A percentile compares a stretch with the other conserved stretches of the same genome.
Evolutionary conservation across 805 yeast species (phyloP).

Genomic region (Metschnikowia reukaufii): DNA sequence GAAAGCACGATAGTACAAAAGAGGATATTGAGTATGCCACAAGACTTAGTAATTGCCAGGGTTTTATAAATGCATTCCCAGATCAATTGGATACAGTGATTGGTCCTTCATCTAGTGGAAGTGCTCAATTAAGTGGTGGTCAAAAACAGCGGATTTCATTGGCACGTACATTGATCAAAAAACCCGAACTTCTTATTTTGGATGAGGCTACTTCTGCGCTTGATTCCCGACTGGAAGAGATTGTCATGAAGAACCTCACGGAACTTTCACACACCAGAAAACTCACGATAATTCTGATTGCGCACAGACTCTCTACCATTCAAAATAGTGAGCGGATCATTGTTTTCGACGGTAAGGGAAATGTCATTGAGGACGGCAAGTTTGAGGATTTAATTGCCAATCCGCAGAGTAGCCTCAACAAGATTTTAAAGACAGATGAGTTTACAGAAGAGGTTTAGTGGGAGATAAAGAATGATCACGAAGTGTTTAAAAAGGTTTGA

Average conservation of each 20-base stretch:
- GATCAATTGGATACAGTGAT: slow-evolving; percentile 77
- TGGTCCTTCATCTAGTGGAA: slow-evolving; percentile 73
- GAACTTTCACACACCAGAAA: slow-evolving; percentile 47
- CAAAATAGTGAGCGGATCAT: slow-evolving; percentile 77
- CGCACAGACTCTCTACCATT: slow-evolving; percentile 88
- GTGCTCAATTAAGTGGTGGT: slow-evolving; percentile 86
- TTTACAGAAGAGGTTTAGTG: slow-evolving; percentile 11
- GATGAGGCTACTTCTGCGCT: slow-evolving; percentile 96
- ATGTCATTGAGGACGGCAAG: slow-evolving; percentile 67
- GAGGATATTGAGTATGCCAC: slow-evolving; percentile 62
- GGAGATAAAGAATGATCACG: not conserved
- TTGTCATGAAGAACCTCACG: slow-evolving; percentile 71
- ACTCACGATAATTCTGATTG: slow-evolving; percentile 79
- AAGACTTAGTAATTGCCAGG: slow-evolving; percentile 67
- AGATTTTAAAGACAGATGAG: slow-evolving; percentile 36
- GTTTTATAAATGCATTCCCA: slow-evolving; percentile 74
- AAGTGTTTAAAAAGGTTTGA: not conserved
- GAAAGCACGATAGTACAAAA: slow-evolving; percentile 56
- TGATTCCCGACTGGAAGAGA: slow-evolving; percentile 83
- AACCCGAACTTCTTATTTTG: slow-evolving; percentile 76
- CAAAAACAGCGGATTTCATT: slow-evolving; percentile 91
- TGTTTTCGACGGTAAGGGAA: slow-evolving; percentile 56
- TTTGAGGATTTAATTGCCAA: slow-evolving; percentile 52
- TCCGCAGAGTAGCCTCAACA: slow-evolving; percentile 46
- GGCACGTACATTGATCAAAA: slow-evolving; percentile 78